Evolutionary conservation across 177 flowering plant species (phyloP).

Genomic region (Telopea speciosissima): DNA sequence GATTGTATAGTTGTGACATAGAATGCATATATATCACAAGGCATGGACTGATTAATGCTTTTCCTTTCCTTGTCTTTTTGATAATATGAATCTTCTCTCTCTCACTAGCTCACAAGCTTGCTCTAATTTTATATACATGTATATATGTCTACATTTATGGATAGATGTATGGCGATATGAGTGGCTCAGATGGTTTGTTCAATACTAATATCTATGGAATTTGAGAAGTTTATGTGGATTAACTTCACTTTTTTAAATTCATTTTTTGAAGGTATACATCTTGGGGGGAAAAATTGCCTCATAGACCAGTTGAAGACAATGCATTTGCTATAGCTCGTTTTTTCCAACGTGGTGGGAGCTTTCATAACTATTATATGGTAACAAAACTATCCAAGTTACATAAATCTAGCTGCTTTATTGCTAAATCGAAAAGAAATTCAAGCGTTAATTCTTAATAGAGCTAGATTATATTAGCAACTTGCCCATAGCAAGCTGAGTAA

Average conservation of each 20-base stretch:
- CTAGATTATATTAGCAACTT: not conserved
- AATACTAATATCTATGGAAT: not conserved
- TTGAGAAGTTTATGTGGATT: not conserved
- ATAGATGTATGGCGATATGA: not conserved
- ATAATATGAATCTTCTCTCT: not conserved
- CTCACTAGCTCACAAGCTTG: not conserved
- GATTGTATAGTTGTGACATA: not conserved
- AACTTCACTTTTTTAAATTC: conserved; percentile 3
- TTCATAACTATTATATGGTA: conserved; percentile 95
- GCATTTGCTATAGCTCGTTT: conserved; percentile 98
- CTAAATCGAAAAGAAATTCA: not conserved
- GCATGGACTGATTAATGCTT: too few species aligned
- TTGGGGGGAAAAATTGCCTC: conserved; percentile 82
- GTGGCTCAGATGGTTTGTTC: not conserved
- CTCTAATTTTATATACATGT: not conserved
- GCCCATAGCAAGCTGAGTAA: not conserved
- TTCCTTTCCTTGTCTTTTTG: not conserved
- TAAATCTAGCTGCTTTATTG: not conserved
- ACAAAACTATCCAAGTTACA: not conserved
- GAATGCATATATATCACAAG: not conserved
- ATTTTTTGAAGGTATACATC: conserved; percentile 55
- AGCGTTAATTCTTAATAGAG: conserved; percentile 3
- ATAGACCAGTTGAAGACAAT: conserved; percentile 81
- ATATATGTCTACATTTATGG: too few species aligned
- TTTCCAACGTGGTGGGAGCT: conserved; percentile 87